These are phyloP conservation scores for Magnaporthales sp. DNA, from an alignment of 2,329 filamentous ascomycete species.

Conservation along the genomic window DNA sequence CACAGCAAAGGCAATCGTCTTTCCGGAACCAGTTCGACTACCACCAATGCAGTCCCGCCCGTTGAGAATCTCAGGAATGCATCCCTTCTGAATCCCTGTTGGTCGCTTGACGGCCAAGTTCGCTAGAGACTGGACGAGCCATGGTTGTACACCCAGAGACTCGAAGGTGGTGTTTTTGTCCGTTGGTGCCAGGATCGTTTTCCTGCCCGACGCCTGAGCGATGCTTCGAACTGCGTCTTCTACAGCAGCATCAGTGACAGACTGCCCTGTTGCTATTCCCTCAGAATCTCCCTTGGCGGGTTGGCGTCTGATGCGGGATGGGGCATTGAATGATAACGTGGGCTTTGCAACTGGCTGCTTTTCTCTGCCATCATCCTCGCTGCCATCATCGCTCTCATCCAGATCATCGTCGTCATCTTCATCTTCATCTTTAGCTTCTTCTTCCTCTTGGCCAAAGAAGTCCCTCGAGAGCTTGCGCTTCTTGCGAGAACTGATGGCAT, in stretches of 20 bases:
- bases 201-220: constrained; percentile 3
- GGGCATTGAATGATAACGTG: constrained; percentile 35
- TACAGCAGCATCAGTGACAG: constrained; percentile 2
- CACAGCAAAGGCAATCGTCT: constrained; percentile 91
- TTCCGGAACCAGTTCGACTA: constrained; percentile 90
- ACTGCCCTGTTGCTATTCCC: neutral
- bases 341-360: constrained; percentile 9
- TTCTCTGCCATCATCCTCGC: constrained; percentile 11
- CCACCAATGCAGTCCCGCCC: constrained; percentile 93
- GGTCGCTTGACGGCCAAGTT: constrained; percentile 77
- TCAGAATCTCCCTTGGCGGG: neutral
- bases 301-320: constrained; percentile 40
- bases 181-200: constrained; percentile 37
- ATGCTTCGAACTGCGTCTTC: neutral
- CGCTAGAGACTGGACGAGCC: constrained; percentile 74
- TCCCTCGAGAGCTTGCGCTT: constrained; percentile 12
- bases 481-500: constrained; percentile 26
- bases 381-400: constrained; percentile 16
- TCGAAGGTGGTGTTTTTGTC: constrained; percentile 59
- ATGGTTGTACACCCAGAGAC: constrained; percentile 66
- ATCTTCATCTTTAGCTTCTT: constrained; percentile 10
- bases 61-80: constrained; percentile 85
- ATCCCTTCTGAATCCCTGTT: constrained; percentile 85
- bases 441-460: neutral
- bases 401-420: constrained; percentile 12